phyloP scores from a whole-genome alignment of 2,329 filamentous ascomycete species.

The Trichoderma sp. region DNA sequence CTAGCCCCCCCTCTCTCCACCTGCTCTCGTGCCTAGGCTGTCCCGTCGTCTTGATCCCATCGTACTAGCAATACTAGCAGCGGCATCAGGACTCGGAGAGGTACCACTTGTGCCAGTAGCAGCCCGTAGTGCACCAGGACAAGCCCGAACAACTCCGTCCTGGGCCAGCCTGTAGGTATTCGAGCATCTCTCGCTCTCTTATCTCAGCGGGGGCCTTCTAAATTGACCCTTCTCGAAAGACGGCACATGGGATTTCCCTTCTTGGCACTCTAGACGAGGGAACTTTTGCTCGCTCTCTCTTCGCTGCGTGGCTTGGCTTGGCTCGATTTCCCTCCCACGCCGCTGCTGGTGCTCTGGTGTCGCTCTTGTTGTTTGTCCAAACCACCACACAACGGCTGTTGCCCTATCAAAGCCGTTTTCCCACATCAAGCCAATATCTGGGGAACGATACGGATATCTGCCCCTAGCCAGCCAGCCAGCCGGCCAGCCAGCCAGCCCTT shows the following conservation, averaged over 20 bases:
- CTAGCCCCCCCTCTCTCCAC: slow-evolving; percentile 23
- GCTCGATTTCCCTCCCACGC: slow-evolving; percentile 14
- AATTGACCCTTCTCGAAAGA: slow-evolving; percentile 29
- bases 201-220: slow-evolving; percentile 30
- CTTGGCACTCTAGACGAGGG: slow-evolving; percentile 43
- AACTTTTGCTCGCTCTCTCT: slow-evolving; percentile 46
- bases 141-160: slow-evolving; percentile 11
- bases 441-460: slow-evolving; percentile 32
- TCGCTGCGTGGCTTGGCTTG: slow-evolving; percentile 41
- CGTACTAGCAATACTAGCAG: slow-evolving; percentile 13
- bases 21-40: slow-evolving; percentile 27
- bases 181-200: slow-evolving; percentile 28
- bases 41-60: slow-evolving; percentile 21
- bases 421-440: slow-evolving; percentile 33
- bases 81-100: neutral
- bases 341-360: slow-evolving; percentile 1
- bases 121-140: neutral
- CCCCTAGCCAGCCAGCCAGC: slow-evolving; percentile 16
- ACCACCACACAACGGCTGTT: slow-evolving; percentile 21
- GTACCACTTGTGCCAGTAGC: no score
- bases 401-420: slow-evolving; percentile 32
- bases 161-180: neutral
- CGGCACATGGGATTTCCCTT: slow-evolving; percentile 42
- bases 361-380: slow-evolving; percentile 24
- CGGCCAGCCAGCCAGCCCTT: neutral